phyloP scores from a whole-genome alignment of 2,329 filamentous ascomycete species.

The Fusarium sterilihyphosum region DNA sequence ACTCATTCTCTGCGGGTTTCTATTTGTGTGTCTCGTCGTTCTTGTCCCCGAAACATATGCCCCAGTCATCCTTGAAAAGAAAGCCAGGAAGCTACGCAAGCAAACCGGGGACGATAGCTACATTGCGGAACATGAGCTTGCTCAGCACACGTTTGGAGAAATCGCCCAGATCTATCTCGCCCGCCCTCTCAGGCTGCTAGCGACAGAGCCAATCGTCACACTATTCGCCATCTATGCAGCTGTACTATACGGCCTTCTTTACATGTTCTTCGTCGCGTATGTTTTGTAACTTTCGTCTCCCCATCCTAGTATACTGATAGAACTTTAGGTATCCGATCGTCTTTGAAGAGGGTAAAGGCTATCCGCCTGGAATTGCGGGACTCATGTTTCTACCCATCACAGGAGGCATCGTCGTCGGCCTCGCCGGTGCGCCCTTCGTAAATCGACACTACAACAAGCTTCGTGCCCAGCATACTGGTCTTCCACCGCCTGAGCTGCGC shows the following conservation, averaged over 20 bases:
- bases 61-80: neutral
- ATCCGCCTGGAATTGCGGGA: neutral
- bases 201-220: neutral
- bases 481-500: neutral
- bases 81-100: neutral
- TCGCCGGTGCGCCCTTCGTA: neutral
- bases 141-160: neutral
- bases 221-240: neutral
- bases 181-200: neutral
- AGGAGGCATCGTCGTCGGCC: neutral
- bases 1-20: neutral
- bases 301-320: neutral
- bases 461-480: neutral
- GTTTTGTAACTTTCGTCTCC: neutral
- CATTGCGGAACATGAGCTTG: neutral
- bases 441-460: neutral
- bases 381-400: neutral
- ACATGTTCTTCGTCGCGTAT: neutral
- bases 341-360: neutral
- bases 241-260: neutral
- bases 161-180: neutral
- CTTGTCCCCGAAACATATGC: neutral
- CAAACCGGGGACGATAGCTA: neutral
- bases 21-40: neutral
- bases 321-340: neutral